phyloP scores from a whole-genome alignment of 768 basidiomycete species.

The Sistotremastrum suecicum region DNA sequence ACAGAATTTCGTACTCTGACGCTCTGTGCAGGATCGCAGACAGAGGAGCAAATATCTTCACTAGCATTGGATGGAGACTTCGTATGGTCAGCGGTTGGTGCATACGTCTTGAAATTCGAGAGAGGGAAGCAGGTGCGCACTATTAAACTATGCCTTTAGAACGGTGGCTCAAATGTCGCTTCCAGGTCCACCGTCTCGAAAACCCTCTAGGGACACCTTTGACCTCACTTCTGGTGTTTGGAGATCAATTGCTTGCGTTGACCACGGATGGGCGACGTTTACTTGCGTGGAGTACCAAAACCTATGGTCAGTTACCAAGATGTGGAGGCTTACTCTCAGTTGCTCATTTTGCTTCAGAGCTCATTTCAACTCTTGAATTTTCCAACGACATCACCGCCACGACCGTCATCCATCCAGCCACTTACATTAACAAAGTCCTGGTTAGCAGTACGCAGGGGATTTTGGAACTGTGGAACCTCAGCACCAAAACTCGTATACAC shows the following conservation, averaged over 20 bases:
- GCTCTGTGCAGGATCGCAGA: constrained; percentile 58
- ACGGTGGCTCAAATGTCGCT: constrained; percentile 3
- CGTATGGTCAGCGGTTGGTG: constrained; percentile 69
- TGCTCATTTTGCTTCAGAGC: constrained; percentile 22
- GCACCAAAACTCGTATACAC: constrained; percentile 78
- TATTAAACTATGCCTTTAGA: background rate
- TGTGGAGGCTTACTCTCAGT: constrained; percentile 1
- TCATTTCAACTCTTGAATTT: constrained; percentile 62
- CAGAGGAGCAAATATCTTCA: constrained; percentile 53
- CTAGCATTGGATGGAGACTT: constrained; percentile 76
- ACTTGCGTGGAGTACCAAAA: constrained; percentile 59
- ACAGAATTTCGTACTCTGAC: background rate
- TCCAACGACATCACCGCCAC: constrained; percentile 78
- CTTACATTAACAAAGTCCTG: constrained; percentile 92
- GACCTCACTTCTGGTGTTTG: constrained; percentile 63
- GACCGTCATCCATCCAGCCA: constrained; percentile 79
- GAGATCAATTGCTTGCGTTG: constrained; percentile 64
- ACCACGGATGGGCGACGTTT: constrained; percentile 67
- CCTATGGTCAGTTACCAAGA: constrained; percentile 32
- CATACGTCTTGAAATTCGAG: constrained; percentile 60
- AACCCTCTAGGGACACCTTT: constrained; percentile 54
- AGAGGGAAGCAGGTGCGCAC: constrained; percentile 57
- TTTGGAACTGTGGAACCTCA: constrained; percentile 90
- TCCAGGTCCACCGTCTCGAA: constrained; percentile 39
- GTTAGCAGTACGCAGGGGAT: constrained; percentile 69